Base-by-base conservation (phyloP, 495 filamentous ascomycete species). In the Hypoxylon trugodes region DNA sequence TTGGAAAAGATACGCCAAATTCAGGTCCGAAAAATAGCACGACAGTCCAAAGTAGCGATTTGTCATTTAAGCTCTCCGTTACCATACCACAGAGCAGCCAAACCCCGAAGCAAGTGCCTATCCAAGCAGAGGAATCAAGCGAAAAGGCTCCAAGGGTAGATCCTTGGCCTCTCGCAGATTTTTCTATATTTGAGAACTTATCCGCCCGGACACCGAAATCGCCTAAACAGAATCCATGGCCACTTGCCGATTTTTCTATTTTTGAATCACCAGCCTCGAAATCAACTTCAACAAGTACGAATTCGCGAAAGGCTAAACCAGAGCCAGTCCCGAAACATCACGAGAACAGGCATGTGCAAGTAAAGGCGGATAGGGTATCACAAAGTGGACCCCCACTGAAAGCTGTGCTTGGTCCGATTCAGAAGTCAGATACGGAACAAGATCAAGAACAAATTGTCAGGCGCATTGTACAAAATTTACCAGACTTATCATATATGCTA, bases 401-500 rank as follows among this genome's bases (percentile, higher is more conserved):
- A 25, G 51, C 45, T 2, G 35, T 59, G 8, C 57, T 69, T 47
- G 52, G 53, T 18, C 55, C 61, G 7, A 59, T 58, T 18, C 51
- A 60, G 38, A 69, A 63, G 65, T 53, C 68, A 37, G 45, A 40
- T 13, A 33, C 70, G 12, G 59, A 69, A 16, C 56, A 33, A 5
- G 63, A 73, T 25, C 70, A 77, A 15, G 73, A 79, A 25, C 55
- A 54, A 2, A 72, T 77, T 15, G 74, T 76, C 30, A 65, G 68
- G 18, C 66, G 40, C 28, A 69, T 84, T 25, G 59, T 84, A 15
- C 68, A 69, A 40, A 72, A 72, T 25, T 60, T 85, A 25, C 81
- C 82, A 2, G 77, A 85, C 62, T 61, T 85, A 4, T 81, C 82
- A 8, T 85, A 84, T 56, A 85, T 85, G 82, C 53, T 85, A 12